Percentiles rank a stretch among this genome's conserved stretches.
Evolutionary conservation across 164 flowering plant genomes (phyloP).

Genomic region (Dillenia suffruticosa): DNA sequence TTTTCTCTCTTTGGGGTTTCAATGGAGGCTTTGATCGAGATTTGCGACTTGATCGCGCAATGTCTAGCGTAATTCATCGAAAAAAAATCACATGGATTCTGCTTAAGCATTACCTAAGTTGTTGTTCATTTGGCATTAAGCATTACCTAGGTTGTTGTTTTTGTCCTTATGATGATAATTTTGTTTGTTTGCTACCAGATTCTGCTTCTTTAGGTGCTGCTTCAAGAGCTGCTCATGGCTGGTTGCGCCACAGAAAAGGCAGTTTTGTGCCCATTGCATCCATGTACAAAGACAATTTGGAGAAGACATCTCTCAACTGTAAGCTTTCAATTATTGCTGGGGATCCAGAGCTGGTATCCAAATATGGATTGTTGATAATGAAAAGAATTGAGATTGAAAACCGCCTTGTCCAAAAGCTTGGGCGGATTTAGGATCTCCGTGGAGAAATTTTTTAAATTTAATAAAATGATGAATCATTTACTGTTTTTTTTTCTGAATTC

Average conservation of each 20-base stretch:
- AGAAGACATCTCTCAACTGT: conserved; percentile 66
- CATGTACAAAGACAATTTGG: conserved; percentile 62
- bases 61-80: too few relatives aligned
- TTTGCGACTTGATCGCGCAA: too few relatives aligned
- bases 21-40: too few relatives aligned
- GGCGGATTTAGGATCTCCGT: conserved; percentile 19
- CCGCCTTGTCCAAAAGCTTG: conserved; percentile 60
- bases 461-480: too few relatives aligned
- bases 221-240: conserved; percentile 92
- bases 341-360: conserved; percentile 42
- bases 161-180: background rate
- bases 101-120: too few relatives aligned
- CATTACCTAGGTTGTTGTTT: too few relatives aligned
- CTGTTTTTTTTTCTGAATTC: too few relatives aligned
- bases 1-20: too few relatives aligned
- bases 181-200: conserved; percentile 35
- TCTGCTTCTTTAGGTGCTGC: conserved; percentile 98
- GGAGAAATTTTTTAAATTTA: too few relatives aligned
- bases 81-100: too few relatives aligned
- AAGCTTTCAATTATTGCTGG: conserved; percentile 57
- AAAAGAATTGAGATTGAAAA: conserved; percentile 85
- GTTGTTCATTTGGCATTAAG: too few relatives aligned
- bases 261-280: conserved; percentile 62
- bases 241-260: conserved; percentile 72
- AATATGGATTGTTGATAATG: conserved; percentile 65